Conservation (phyloP, 23 red algal genomes). For the Gracilaria domingensis region DNA sequence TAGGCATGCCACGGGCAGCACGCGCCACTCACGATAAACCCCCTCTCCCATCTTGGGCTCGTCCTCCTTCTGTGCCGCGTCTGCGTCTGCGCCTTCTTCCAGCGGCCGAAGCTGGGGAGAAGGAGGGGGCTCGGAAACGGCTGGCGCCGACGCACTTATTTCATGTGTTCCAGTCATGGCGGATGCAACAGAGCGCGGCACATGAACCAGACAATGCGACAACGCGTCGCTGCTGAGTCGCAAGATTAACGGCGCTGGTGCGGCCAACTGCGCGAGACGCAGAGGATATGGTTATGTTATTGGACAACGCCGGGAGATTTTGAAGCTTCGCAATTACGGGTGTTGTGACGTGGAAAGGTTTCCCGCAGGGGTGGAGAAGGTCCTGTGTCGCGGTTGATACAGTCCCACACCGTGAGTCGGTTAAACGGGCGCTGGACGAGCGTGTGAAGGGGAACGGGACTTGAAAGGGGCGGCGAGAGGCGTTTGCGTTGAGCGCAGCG, state of each 20-base stretch:
- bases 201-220: neutral
- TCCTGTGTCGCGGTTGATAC: neutral
- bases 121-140: neutral
- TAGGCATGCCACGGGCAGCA: conserved; percentile 42
- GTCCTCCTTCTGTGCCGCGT: neutral
- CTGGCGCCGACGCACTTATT: neutral
- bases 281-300: neutral
- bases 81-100: neutral
- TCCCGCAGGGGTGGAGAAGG: neutral
- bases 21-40: conserved; percentile 56
- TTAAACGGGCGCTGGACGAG: neutral
- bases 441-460: neutral
- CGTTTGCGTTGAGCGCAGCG: too few species aligned
- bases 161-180: conserved; percentile 15
- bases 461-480: neutral
- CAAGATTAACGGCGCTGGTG: neutral
- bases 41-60: neutral
- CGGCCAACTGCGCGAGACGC: neutral
- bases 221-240: neutral
- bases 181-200: neutral
- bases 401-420: too few species aligned
- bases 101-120: conserved; percentile 16
- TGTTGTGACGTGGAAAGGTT: neutral
- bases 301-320: neutral
- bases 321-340: neutral